Conservation (phyloP, 176 grass and related monocot species). For the barley (Hordeum vulgare) region MorexV3_pseudomolecules_assembly NC_058518.1:421028757-421029256, state of each 20-base stretch:
- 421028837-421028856: too few species aligned
- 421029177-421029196: neutral
- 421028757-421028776: neutral
- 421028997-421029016: neutral
- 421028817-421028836: too few species aligned
- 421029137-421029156: too few species aligned
- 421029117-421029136: too few species aligned
- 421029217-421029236: neutral
- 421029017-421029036: neutral
- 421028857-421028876: too few species aligned
- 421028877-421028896: too few species aligned
- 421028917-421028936: too few species aligned
- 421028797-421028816: too few species aligned
- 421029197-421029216: constrained; percentile 16
- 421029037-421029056: constrained; percentile 8
- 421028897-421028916: too few species aligned
- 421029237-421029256: neutral
- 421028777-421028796: neutral
- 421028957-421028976: neutral
- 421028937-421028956: too few species aligned
- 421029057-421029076: neutral
- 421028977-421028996: constrained; percentile 7
- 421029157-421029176: neutral
- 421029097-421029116: too few species aligned
- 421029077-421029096: too few species aligned